Evolutionary conservation across 2,329 filamentous ascomycete genomes (phyloP), one percentile per base, ranked within the genome.

Genomic region (Pseudogymnoascus sp.): DNA sequence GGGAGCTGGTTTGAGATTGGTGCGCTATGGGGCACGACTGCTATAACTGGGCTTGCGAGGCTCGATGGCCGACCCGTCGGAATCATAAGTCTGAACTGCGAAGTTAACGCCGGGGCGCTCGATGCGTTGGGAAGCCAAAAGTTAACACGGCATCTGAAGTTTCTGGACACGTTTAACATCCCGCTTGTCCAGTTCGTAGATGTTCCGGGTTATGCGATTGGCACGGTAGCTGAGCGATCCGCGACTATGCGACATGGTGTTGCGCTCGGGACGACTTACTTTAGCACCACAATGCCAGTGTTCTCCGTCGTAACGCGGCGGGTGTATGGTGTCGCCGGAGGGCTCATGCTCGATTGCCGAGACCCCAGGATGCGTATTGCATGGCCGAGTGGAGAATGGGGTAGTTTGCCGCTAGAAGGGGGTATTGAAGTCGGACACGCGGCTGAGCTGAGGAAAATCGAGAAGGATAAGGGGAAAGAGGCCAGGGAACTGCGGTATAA

Each of bases 161-260:
- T 87, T 66, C 81, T 82, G 64, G 84, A 87, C 66, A 77, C 86
- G 43, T 85, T 87, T 75, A 87, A 87, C 63, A 72, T 87, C 2
- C 84, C 84, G 0, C 74, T 86, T 3, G 62, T 87, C 6, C 84
- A 87, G 67, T 86, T 87, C 64, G 76, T 87, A 4, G 84, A 87
- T 68, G 75, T 84, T 2, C 84, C 81, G 3, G 81, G 84, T 1
- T 87, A 86, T 64, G 83, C 84, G 0, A 83, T 87, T 43, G 84
- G 84, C 0, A 86, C 84, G 0, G 76, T 81, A 0, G 84, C 84
- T 2, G 84, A 87, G 69, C 76, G 83, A 12, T 80, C 77, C 4
- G 84, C 83, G 11, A 86, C 83, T 0, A 87, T 87, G 84, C 77
- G 83, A 59, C 84, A 83, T 74, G 84, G 84, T 0, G 77, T 87